Conservation (phyloP, 139 green algal species). For the Haematococcus lacustris region DNA sequence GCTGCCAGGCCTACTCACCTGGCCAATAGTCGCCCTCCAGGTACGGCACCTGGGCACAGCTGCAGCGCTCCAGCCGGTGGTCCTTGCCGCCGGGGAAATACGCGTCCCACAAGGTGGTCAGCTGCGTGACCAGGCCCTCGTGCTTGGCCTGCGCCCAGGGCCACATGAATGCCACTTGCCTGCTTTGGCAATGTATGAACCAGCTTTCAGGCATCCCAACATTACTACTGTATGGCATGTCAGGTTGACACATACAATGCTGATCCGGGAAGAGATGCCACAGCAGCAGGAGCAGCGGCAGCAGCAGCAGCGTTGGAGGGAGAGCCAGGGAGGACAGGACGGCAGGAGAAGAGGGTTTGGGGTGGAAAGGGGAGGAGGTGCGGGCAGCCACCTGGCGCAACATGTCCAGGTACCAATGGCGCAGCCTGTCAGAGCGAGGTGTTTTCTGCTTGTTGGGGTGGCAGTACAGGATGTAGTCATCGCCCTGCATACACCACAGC, state of each 20-base stretch:
- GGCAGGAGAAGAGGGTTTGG: too few relatives aligned
- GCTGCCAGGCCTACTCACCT: constrained; percentile 26
- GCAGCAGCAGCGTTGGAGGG: too few relatives aligned
- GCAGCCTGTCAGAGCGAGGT: constrained; percentile 77
- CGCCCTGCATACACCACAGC: constrained; percentile 73
- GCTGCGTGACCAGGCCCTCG: constrained; percentile 62
- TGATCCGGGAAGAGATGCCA: too few relatives aligned
- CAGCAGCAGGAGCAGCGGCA: too few relatives aligned
- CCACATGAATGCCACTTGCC: too few relatives aligned
- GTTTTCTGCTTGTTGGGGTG: constrained; percentile 93
- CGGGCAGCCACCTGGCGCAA: not conserved
- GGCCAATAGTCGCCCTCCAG: constrained; percentile 99
- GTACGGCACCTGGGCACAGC: constrained; percentile 78
- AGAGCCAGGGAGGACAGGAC: too few relatives aligned
- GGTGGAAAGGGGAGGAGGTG: too few relatives aligned
- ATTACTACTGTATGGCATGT: too few relatives aligned
- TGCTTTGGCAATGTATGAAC: too few relatives aligned
- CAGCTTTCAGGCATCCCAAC: too few relatives aligned
- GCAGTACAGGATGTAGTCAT: constrained; percentile 99
- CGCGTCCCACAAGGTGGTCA: constrained; percentile 89
- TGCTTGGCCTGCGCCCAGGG: constrained; percentile 9
- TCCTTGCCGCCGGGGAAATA: constrained; percentile 83
- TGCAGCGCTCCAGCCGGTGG: constrained; percentile 49
- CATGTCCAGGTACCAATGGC: constrained; percentile 77
- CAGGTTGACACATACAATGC: too few relatives aligned